Base-by-base conservation (phyloP, 495 filamentous ascomycete genomes). In the Evansstolkia leycettana region DNA sequence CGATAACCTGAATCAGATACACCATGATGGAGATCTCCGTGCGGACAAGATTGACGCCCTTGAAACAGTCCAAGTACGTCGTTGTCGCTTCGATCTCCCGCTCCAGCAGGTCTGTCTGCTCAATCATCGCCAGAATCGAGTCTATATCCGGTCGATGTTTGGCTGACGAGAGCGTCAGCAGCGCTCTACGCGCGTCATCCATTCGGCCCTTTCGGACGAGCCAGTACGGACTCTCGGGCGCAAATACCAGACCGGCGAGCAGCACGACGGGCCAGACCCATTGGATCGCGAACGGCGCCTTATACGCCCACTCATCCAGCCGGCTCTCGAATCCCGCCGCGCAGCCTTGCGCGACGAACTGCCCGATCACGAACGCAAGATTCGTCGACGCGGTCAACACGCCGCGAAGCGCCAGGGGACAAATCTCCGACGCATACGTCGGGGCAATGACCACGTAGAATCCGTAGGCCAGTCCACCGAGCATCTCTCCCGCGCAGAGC, bases 201-300 rank as follows among this genome's bases (percentile, higher is more conserved):
- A 60, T 33, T 18, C 53, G 53, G 11, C 53, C 61, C 26, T 60
- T 55, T 6, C 59, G 53, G 17, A 64, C 60, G 6, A 71, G 51
- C 55, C 65, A 67, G 53, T 64, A 70, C 2, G 68, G 64, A 7
- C 62, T 63, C 34, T 73, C 67, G 3, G 65, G 70, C 25, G 60
- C 59, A 25, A 71, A 58, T n/a, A 40, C 50, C 3, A 69, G 39
- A 0, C 64, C 45, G 16, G 54, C 19, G 2, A 61, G 40, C 35
- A 71, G 58, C 19, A 48, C 14, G 15, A 41, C 36, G 5, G 55
- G 53, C 5, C 51, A 36, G 1, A 50, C 44, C 46, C 58, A 63
- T 40, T 66, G 61, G 5, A 57, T 45, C 1, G 49, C 55, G 28
- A 56, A 53, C 18, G 54, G 54, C 28, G 60, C 53, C 26, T 54